Evolutionary conservation across 495 filamentous ascomycete species (phyloP), one percentile per base, ranked within the genome.

Genomic region (Talaromyces liani): DNA sequence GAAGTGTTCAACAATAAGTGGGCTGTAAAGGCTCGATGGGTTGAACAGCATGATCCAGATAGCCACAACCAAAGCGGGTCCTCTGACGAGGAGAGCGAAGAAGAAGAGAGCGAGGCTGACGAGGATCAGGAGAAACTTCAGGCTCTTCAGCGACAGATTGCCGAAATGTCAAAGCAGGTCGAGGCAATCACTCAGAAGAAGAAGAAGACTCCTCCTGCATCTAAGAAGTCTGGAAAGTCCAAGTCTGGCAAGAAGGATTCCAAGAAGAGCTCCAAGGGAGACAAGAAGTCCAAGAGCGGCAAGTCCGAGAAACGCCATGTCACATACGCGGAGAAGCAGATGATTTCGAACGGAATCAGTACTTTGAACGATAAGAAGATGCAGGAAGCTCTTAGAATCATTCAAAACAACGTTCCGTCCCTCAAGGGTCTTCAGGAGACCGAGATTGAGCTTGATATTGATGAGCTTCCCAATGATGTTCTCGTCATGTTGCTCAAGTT

Each of bases 381-480:
- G 73, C 82, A 85, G 45, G 82, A 85, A 64, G 91, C 91, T 5
- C 87, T 97, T n/a, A 84, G 87, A 41, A 92, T 96, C 68, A 98
- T 98, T 71, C 90, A 93, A 73, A 85, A 83, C 58, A 93, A 95
- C 65, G 91, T 92, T 66, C 88, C 89, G 29, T 80, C 87, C 76
- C 85, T 92, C 64, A 85, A 88, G 76, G 83, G 88, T 71, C 86
- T 85, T 45, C 85, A 92, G 70, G 89, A 91, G 62, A 91, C 91
- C 25, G 91, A 95, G 67, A 85, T 97, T 67, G 92, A 97, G 75
- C 80, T 97, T 34, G 92, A 97, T 68, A 96, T 97, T 67, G 92
- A 97, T 67, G 82, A 88, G 66, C 81, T 97, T 34, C 87, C 87
- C 12, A 83, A 88, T 18, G 82, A 88, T 31, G 89, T 91, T 6